These are phyloP conservation scores for Russula emetica DNA, from an alignment of 768 basidiomycete genomes.

Conservation along the genomic window DNA sequence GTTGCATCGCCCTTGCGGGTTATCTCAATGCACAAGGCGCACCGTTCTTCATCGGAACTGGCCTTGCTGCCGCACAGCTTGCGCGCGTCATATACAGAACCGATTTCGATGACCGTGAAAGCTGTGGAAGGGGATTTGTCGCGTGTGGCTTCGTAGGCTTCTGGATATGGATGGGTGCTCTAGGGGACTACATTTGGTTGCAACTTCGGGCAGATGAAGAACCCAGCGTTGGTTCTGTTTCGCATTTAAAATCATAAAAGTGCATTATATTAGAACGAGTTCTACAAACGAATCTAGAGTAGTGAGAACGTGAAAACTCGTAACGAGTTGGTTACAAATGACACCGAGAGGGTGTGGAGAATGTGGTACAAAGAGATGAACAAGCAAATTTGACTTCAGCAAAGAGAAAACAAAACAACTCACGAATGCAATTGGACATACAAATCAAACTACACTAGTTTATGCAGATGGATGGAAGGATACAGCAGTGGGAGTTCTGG, in stretches of 20 bases:
- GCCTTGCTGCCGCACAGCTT: constrained; percentile 70
- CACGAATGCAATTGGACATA: neutral
- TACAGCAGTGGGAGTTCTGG: constrained; percentile 35
- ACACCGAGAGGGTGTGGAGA: neutral
- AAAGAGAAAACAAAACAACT: neutral
- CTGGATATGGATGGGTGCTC: constrained; percentile 79
- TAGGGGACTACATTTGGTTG: constrained; percentile 56
- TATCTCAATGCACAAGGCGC: constrained; percentile 70
- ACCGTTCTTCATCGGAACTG: constrained; percentile 76
- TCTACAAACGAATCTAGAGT: neutral
- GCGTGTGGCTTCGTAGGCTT: constrained; percentile 87
- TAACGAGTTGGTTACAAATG: neutral
- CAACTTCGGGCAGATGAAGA: constrained; percentile 3
- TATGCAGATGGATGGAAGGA: constrained; percentile 39
- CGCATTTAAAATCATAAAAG: neutral
- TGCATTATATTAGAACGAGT: constrained; percentile 4
- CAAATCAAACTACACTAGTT: constrained; percentile 10
- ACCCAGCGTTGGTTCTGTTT: neutral
- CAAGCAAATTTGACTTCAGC: neutral
- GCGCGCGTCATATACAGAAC: constrained; percentile 70
- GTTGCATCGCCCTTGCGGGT: constrained; percentile 74
- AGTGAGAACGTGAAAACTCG: neutral
- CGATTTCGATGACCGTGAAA: constrained; percentile 66
- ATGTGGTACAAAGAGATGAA: neutral
- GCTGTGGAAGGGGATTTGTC: constrained; percentile 89